Conservation (phyloP, 306 rosid genomes). For the Citrullus amarus region DNA sequence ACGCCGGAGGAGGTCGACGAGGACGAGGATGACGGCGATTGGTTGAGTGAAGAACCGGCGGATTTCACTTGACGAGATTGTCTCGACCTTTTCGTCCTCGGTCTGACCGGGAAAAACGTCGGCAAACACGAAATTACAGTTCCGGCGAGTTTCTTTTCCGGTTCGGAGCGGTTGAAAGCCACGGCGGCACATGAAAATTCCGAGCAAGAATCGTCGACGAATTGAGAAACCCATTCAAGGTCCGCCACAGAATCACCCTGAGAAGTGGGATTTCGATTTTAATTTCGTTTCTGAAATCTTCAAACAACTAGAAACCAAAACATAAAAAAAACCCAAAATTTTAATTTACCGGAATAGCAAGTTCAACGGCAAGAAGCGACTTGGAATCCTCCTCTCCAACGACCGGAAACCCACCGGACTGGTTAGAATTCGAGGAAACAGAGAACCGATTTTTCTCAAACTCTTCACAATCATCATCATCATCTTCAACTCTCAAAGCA, state of each 20-base stretch:
- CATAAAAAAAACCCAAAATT: not conserved
- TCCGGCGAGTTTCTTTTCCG: slow-evolving; percentile 18
- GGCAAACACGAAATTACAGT: slow-evolving; percentile 25
- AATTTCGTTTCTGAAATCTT: not conserved
- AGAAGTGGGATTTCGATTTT: not conserved
- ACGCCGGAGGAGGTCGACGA: slow-evolving; percentile 30
- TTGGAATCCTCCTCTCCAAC: slow-evolving; percentile 24
- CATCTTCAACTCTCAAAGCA: slow-evolving; percentile 19
- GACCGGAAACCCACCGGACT: slow-evolving; percentile 14
- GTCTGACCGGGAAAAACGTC: slow-evolving; percentile 30
- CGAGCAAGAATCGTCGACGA: slow-evolving; percentile 66
- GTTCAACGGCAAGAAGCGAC: slow-evolving; percentile 38
- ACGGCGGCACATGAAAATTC: slow-evolving; percentile 37
- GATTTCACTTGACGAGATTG: slow-evolving; percentile 19
- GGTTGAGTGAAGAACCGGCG: slow-evolving; percentile 12
- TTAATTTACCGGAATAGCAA: slow-evolving; percentile 62
- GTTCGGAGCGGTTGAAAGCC: slow-evolving; percentile 22
- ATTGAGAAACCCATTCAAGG: slow-evolving; percentile 86
- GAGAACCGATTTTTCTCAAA: slow-evolving; percentile 28
- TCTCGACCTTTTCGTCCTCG: slow-evolving; percentile 37
- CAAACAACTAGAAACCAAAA: not conserved
- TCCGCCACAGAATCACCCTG: slow-evolving; percentile 76
- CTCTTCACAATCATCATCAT: slow-evolving; percentile 6
- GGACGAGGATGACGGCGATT: slow-evolving; percentile 30
- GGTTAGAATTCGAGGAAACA: slow-evolving; percentile 30